These are phyloP conservation scores for Paecilomyces niveus DNA, from an alignment of 2,329 filamentous ascomycete genomes.

Conservation along the genomic window DNA sequence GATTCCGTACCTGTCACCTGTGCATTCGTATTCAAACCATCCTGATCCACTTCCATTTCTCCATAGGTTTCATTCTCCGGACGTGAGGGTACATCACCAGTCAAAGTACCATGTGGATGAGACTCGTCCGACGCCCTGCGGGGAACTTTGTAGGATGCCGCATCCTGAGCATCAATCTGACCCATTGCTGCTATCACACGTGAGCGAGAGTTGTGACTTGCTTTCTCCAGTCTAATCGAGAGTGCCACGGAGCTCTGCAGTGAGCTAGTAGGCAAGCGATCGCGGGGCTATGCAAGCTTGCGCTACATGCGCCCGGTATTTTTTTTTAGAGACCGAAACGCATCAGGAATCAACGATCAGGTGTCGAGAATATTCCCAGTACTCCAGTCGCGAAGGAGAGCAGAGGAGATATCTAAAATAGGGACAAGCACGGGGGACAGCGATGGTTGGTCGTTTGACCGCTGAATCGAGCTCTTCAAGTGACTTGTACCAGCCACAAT, in stretches of 20 bases:
- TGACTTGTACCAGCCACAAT: not conserved
- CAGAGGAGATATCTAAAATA: not conserved
- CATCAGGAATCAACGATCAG: not conserved
- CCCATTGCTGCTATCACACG: not conserved
- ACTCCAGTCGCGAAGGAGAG: not conserved
- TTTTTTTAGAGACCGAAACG: not conserved
- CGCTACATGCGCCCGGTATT: not conserved
- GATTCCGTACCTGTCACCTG: constrained; percentile 45
- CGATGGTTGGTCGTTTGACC: not conserved
- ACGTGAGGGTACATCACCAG: constrained; percentile 16
- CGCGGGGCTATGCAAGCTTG: not conserved
- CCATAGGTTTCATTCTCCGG: constrained; percentile 44
- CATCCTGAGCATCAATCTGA: not conserved
- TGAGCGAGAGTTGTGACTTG: not conserved
- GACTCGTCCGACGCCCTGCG: not conserved
- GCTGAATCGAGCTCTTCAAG: not conserved
- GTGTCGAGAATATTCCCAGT: not conserved
- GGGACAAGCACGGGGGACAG: not conserved
- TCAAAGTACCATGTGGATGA: not conserved
- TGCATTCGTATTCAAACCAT: constrained; percentile 57
- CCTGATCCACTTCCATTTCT: constrained; percentile 54
- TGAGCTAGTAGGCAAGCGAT: not conserved
- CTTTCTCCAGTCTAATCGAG: not conserved
- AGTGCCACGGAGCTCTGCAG: not conserved
- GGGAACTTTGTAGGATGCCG: not conserved